Evolutionary conservation across 2,329 filamentous ascomycete species (phyloP), one percentile per base, ranked within the genome.

Genomic region (Hymenoscyphus occultus): DNA sequence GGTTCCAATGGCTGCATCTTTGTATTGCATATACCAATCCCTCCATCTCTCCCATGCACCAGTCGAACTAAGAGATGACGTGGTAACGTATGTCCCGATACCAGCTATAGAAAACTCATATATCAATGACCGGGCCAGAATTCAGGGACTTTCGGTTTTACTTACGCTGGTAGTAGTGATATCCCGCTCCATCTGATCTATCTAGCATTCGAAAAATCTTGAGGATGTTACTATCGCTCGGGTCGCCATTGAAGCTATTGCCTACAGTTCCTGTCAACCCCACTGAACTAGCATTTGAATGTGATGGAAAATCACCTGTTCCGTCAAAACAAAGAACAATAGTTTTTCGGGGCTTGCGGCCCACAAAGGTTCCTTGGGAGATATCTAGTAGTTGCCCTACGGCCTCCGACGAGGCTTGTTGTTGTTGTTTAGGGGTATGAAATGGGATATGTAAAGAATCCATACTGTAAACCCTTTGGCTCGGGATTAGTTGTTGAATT

Each of bases 1-100:
- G 0, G 89, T 90, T 1, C 92, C 92, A 66, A 96, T 77, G 10
- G 91, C 91, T 2, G 89, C 91, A 75, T 95, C 91, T 70, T 92
- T 92, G 66, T 89, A 87, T 71, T 91, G 91, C 14, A 57, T 57
- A 42, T 65, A 65, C 62, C 62, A 64, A n/a, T 67, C 58, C 16
- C 59, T 64, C 16, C 63, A 16, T 39, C 60, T 61, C 45, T 48
- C 40, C 12, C 57, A 56, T 5, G 48, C 16, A 14, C 64, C 60
- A 14, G 59, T 59, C 14, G 51, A 45, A 35, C 58, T 62, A 19
- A 66, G 61, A 3, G 54, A 35, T 7, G 39, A 39, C 7, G 40
- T 42, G 13, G 61, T 45, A 22, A 65, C 59, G 48, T 68, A 66
- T 6, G 64, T 68, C 14, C 66, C 66, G 28, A 68, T 68, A 42